phyloP scores from a whole-genome alignment of 176 grass and related monocot species.

The Panicum miliaceum region DNA sequence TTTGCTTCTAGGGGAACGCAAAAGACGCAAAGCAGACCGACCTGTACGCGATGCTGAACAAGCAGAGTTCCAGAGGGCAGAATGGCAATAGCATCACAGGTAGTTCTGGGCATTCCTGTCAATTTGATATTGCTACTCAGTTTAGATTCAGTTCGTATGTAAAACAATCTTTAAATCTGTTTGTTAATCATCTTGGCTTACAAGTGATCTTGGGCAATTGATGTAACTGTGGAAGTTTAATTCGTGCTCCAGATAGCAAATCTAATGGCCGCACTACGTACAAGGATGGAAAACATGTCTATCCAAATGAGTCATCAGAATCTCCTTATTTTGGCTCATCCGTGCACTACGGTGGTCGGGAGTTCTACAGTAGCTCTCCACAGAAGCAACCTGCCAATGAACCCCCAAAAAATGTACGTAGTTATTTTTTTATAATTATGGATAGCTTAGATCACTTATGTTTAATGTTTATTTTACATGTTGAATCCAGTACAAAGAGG shows the following conservation, averaged over 20 bases:
- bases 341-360: conserved; percentile 86
- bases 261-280: conserved; percentile 41
- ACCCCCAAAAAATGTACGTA: conserved; percentile 35
- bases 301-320: conserved; percentile 53
- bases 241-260: conserved; percentile 53
- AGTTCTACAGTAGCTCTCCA: conserved; percentile 71
- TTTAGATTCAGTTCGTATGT: not conserved
- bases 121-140: not conserved
- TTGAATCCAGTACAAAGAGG: conserved; percentile 68
- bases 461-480: conserved; percentile 26
- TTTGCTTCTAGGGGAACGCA: conserved; percentile 37
- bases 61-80: conserved; percentile 51
- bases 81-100: conserved; percentile 41
- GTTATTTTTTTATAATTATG: not conserved
- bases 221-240: not conserved
- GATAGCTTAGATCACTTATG: not conserved
- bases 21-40: conserved; percentile 48
- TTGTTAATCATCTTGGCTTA: not conserved
- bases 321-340: conserved; percentile 83
- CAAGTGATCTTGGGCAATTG: not conserved
- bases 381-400: conserved; percentile 44
- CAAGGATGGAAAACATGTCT: conserved; percentile 58
- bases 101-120: conserved; percentile 19
- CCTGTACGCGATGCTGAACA: conserved; percentile 56
- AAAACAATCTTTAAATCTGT: not conserved